Conservation (phyloP, 805 yeast genomes). For the Cyberlindnera galapagoensis region DNA sequence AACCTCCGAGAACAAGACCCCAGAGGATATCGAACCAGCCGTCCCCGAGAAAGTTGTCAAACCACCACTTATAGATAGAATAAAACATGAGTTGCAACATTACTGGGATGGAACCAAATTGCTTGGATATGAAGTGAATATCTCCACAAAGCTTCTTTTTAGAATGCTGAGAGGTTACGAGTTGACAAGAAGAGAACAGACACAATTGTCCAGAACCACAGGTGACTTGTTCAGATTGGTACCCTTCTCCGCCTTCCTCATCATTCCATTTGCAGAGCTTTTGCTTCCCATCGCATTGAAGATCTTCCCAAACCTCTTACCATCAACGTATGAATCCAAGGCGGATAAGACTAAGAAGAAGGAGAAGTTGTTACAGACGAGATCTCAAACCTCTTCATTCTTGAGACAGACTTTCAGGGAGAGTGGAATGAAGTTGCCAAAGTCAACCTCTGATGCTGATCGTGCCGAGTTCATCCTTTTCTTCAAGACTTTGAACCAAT, state of each 20-base stretch:
- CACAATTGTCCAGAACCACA: slow-evolving; percentile 83
- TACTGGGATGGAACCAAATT: slow-evolving; percentile 96
- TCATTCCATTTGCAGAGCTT: slow-evolving; percentile 92
- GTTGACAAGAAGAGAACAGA: slow-evolving; percentile 80
- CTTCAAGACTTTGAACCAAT: slow-evolving; percentile 62
- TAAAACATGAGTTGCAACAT: slow-evolving; percentile 85
- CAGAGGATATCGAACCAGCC: not conserved
- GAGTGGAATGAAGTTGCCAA: slow-evolving; percentile 62
- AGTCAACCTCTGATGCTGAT: slow-evolving; percentile 63
- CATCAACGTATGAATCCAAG: slow-evolving; percentile 81
- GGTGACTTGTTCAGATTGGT: slow-evolving; percentile 81
- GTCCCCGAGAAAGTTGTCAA: slow-evolving; percentile 30
- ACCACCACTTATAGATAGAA: slow-evolving; percentile 66
- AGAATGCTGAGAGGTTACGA: slow-evolving; percentile 89
- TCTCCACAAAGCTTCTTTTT: slow-evolving; percentile 72
- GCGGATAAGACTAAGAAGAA: slow-evolving; percentile 53
- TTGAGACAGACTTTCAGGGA: slow-evolving; percentile 61
- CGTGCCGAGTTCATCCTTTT: slow-evolving; percentile 71
- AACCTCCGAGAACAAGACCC: slow-evolving; percentile 1
- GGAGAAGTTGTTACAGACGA: slow-evolving; percentile 51
- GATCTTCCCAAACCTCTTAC: slow-evolving; percentile 89
- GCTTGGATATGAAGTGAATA: slow-evolving; percentile 81
- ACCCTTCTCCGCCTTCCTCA: slow-evolving; percentile 85
- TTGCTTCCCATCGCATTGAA: slow-evolving; percentile 83
- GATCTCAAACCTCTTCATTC: slow-evolving; percentile 55